phyloP scores from a whole-genome alignment of 2,329 filamentous ascomycete species.

The Stagonosporopsis chrysanthemi region DNA sequence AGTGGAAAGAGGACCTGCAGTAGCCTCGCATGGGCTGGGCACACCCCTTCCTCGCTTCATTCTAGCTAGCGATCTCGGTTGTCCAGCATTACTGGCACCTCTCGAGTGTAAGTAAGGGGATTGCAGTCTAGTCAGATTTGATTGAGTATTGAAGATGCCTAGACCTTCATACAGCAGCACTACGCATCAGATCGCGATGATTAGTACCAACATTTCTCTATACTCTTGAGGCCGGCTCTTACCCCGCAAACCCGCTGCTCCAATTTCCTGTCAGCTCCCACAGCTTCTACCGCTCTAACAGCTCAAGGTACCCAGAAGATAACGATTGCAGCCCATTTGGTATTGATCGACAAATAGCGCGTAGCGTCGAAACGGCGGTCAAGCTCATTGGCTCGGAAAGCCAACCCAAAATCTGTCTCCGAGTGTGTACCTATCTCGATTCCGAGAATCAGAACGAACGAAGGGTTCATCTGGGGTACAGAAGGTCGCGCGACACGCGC shows the following conservation, averaged over 20 bases:
- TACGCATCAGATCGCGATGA: background rate
- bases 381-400: background rate
- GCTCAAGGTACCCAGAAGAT: background rate
- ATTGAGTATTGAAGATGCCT: too few relatives aligned
- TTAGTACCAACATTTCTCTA: conserved; percentile 1
- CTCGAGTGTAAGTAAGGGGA: background rate
- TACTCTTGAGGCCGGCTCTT: background rate
- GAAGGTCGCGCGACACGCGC: background rate
- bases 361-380: background rate
- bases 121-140: background rate
- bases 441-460: background rate
- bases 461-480: conserved; percentile 19
- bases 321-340: background rate
- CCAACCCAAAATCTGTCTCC: background rate
- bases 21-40: background rate
- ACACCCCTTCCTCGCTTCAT: background rate
- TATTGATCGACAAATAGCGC: background rate
- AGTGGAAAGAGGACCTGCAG: too few relatives aligned
- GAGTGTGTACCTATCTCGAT: background rate
- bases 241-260: conserved; percentile 7
- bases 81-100: background rate
- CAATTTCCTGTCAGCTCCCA: background rate
- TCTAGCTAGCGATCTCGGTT: background rate
- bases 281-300: background rate
- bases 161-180: background rate